phyloP scores from a whole-genome alignment of 1,284 basidiomycete species.

The Cutaneotrichosporon sp. region DNA sequence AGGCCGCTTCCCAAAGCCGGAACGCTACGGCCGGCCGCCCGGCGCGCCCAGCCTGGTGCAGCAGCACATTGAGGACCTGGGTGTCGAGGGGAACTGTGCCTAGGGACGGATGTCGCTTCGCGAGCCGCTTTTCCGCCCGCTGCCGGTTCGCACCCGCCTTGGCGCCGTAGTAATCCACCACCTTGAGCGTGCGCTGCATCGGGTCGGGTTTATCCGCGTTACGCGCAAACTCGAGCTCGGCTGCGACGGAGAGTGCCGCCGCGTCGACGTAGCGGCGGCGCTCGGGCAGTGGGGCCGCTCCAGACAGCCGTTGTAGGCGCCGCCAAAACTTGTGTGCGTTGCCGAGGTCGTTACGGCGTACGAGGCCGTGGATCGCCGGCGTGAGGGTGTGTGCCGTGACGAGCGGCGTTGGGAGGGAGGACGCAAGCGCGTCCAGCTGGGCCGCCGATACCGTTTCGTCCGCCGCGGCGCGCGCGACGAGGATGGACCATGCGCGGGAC shows the following conservation, averaged over 20 bases:
- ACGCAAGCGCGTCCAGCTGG: conserved; percentile 18
- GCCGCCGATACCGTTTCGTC: conserved; percentile 6
- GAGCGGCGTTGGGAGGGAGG: conserved; percentile 14
- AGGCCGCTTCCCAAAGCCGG: conserved; percentile 29
- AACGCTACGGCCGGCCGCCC: conserved; percentile 27
- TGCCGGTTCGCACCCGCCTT: background rate
- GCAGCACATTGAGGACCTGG: conserved; percentile 30
- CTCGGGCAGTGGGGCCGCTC: background rate
- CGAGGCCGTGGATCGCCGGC: conserved; percentile 27
- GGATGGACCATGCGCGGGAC: conserved; percentile 8
- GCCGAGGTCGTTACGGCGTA: conserved; percentile 14
- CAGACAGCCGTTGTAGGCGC: conserved; percentile 17
- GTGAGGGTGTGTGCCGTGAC: conserved; percentile 22
- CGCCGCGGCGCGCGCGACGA: conserved; percentile 1
- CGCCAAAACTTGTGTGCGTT: conserved; percentile 26
- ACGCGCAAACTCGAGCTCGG: conserved; percentile 14
- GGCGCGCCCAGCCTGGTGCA: conserved; percentile 20
- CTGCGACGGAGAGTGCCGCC: conserved; percentile 26
- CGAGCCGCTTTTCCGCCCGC: background rate
- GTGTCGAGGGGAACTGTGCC: conserved; percentile 26
- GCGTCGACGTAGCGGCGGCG: conserved; percentile 25
- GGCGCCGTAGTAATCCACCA: conserved; percentile 26
- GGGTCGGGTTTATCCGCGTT: background rate
- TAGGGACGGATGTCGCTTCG: too few relatives aligned
- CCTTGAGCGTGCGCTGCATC: conserved; percentile 21